Evolutionary conservation across 768 basidiomycete species (phyloP).

Genomic region (Rhodotorula babjevae): DNA sequence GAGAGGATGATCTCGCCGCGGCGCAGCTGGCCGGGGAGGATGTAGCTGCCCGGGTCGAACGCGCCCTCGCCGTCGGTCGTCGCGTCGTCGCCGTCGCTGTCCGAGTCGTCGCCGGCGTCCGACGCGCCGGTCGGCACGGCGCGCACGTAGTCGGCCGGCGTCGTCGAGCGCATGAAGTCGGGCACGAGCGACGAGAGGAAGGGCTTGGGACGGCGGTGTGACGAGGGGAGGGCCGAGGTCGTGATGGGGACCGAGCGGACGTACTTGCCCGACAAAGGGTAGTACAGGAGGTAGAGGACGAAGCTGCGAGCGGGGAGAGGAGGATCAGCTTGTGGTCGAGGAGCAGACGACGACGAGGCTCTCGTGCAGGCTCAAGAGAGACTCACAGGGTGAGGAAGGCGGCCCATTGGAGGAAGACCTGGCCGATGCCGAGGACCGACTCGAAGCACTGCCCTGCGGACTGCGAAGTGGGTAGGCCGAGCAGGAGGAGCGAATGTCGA

Average conservation of each 20-base stretch:
- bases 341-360: too few species aligned
- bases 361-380: too few species aligned
- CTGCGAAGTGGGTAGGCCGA: slow-evolving; percentile 49
- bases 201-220: slow-evolving; percentile 43
- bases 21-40: slow-evolving; percentile 35
- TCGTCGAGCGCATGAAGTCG: slow-evolving; percentile 20
- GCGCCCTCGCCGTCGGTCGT: neutral
- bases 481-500: too few species aligned
- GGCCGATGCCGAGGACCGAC: slow-evolving; percentile 71
- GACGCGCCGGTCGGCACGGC: neutral
- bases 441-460: slow-evolving; percentile 68
- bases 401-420: slow-evolving; percentile 76
- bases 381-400: slow-evolving; percentile 78
- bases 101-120: neutral
- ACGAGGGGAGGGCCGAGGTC: slow-evolving; percentile 62
- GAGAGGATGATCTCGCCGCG: slow-evolving; percentile 32
- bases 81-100: neutral
- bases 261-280: slow-evolving; percentile 77
- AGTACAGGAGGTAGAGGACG: slow-evolving; percentile 86
- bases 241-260: slow-evolving; percentile 57
- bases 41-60: slow-evolving; percentile 29
- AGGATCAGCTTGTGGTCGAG: too few species aligned
- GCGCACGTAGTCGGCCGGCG: slow-evolving; percentile 12
- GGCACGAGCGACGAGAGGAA: slow-evolving; percentile 26
- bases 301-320: slow-evolving; percentile 55